A percentile compares a stretch with the other conserved stretches of the same genome.
phyloP scores from a whole-genome alignment of 352 stramenopile species.

The Hyaloperonospora brassicae region DNA sequence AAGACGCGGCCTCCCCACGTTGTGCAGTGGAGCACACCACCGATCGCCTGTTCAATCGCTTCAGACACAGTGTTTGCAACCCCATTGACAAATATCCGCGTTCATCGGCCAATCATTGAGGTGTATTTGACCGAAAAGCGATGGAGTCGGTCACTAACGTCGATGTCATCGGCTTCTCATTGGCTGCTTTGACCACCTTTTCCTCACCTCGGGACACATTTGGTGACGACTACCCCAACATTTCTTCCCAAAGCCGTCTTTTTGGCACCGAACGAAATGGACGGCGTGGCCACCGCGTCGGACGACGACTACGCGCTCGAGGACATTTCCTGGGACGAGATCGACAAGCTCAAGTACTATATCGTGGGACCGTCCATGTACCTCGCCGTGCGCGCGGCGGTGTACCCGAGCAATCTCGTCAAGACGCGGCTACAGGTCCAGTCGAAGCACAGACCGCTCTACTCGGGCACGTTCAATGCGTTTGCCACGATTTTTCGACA shows the following conservation, averaged over 20 bases:
- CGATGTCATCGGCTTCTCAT: too few relatives aligned
- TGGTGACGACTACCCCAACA: too few relatives aligned
- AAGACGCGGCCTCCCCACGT: too few relatives aligned
- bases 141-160: too few relatives aligned
- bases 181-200: slow-evolving; percentile 26
- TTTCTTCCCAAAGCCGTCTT: background rate
- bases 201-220: slow-evolving; percentile 18
- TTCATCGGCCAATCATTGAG: too few relatives aligned
- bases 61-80: too few relatives aligned
- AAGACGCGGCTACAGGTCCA: slow-evolving; percentile 87
- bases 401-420: slow-evolving; percentile 84
- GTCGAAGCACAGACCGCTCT: slow-evolving; percentile 56
- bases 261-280: slow-evolving; percentile 7
- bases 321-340: slow-evolving; percentile 85
- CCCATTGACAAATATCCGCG: too few relatives aligned
- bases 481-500: slow-evolving; percentile 77
- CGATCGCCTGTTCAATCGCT: too few relatives aligned
- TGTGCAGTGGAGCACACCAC: too few relatives aligned
- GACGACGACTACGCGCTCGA: slow-evolving; percentile 39
- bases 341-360: slow-evolving; percentile 85
- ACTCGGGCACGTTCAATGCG: slow-evolving; percentile 75
- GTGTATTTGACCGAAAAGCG: too few relatives aligned
- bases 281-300: slow-evolving; percentile 13
- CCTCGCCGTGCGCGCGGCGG: slow-evolving; percentile 66
- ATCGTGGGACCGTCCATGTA: slow-evolving; percentile 78